These are phyloP conservation scores for Cinchona pubescens DNA, from an alignment of 257 asterid species.

Conservation along the genomic window DNA sequence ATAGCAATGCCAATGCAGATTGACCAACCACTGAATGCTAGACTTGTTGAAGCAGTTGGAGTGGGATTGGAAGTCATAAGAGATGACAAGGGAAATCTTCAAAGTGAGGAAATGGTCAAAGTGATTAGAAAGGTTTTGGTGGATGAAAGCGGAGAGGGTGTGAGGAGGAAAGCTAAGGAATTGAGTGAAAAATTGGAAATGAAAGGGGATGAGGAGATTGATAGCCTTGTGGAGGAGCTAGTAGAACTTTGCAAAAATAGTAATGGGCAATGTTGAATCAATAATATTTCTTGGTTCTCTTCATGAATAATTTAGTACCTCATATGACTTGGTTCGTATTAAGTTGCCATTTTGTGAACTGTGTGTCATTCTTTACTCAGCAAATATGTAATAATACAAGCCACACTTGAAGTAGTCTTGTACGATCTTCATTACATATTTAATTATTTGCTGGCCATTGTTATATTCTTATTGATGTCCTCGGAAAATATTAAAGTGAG, in stretches of 20 bases:
- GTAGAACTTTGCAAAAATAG: conserved; percentile 1
- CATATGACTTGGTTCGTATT: no score
- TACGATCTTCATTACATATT: no score
- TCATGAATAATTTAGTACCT: no score
- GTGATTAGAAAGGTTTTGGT: conserved; percentile 22
- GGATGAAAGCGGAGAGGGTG: conserved; percentile 23
- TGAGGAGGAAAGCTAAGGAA: conserved; percentile 23
- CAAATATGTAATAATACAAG: no score
- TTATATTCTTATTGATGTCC: no score
- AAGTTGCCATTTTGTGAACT: no score
- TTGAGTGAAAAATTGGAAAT: conserved; percentile 9
- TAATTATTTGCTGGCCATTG: no score
- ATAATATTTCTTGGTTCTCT: no score
- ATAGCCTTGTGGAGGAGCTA: conserved; percentile 15
- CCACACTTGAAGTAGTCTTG: no score
- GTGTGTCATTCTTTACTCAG: no score
- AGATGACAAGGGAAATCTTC: conserved; percentile 22
- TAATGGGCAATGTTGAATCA: neutral
- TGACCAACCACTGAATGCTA: conserved; percentile 33
- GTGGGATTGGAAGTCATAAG: conserved; percentile 26
- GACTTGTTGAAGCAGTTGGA: conserved; percentile 20
- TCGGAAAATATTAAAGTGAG: no score
- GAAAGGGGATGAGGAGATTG: conserved; percentile 26
- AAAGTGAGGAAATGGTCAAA: conserved; percentile 15
- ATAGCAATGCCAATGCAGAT: conserved; percentile 29